Conservation (phyloP, 805 yeast genomes). For the Huiozyma naganishii region DNA sequence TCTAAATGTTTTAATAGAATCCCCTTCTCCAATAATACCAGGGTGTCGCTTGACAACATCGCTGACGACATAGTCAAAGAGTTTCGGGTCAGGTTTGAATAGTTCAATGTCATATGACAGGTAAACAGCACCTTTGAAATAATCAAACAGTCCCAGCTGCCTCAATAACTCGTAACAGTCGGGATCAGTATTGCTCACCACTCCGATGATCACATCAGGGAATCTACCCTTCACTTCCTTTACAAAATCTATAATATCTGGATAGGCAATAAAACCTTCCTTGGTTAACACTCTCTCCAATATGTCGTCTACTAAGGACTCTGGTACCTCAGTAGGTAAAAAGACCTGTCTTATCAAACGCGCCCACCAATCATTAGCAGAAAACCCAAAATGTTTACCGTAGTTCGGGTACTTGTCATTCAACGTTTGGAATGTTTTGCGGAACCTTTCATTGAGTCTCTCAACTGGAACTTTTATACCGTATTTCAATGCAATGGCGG, state of each 20-base stretch:
- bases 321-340: slow-evolving; percentile 24
- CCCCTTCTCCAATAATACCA: slow-evolving; percentile 5
- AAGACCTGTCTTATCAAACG: slow-evolving; percentile 37
- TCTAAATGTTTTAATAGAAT: slow-evolving; percentile 11
- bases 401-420: slow-evolving; percentile 44
- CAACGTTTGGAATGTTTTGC: slow-evolving; percentile 29
- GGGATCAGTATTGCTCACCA: slow-evolving; percentile 55
- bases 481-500: slow-evolving; percentile 35
- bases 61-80: slow-evolving; percentile 34
- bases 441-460: slow-evolving; percentile 21
- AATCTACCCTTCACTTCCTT: slow-evolving; percentile 20
- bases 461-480: slow-evolving; percentile 30
- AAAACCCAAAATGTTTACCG: slow-evolving; percentile 36
- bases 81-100: slow-evolving; percentile 40
- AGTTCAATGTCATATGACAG: slow-evolving; percentile 48
- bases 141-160: slow-evolving; percentile 35
- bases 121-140: slow-evolving; percentile 33
- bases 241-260: slow-evolving; percentile 43
- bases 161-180: slow-evolving; percentile 37
- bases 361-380: slow-evolving; percentile 48
- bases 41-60: slow-evolving; percentile 19
- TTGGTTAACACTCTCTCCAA: slow-evolving; percentile 38
- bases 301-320: slow-evolving; percentile 35
- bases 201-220: slow-evolving; percentile 31
- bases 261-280: slow-evolving; percentile 42